phyloP scores from a whole-genome alignment of 768 basidiomycete genomes.

The Rhodotorula kratochvilovae region DNA sequence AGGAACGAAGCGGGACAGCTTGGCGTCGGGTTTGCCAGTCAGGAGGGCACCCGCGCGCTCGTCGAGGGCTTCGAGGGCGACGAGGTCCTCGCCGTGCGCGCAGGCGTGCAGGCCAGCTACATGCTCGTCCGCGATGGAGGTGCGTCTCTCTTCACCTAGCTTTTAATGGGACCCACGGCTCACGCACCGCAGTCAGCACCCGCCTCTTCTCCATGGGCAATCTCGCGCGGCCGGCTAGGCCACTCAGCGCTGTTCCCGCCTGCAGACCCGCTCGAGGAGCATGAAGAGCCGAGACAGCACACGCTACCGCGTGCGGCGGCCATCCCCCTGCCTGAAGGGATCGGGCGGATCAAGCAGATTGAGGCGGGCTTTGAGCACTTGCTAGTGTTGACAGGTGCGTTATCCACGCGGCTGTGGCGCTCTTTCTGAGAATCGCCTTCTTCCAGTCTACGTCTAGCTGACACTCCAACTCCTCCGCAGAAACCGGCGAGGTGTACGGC shows the following conservation, averaged over 20 bases:
- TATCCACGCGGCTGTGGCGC: not conserved
- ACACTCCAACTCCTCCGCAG: not conserved
- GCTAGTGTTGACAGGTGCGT: conserved; percentile 30
- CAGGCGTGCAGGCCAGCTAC: conserved; percentile 19
- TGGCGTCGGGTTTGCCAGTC: conserved; percentile 26
- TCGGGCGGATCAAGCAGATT: conserved; percentile 11
- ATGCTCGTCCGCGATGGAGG: conserved; percentile 14
- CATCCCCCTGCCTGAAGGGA: not conserved
- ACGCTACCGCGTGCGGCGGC: conserved; percentile 8
- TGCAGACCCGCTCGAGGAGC: not conserved
- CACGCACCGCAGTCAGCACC: conserved; percentile 9
- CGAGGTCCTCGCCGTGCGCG: not conserved
- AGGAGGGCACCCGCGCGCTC: conserved; percentile 31
- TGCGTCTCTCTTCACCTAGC: not conserved
- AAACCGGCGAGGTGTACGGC: conserved; percentile 24
- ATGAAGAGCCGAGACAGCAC: conserved; percentile 16
- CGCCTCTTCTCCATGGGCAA: conserved; percentile 23
- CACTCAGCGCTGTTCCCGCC: conserved; percentile 11
- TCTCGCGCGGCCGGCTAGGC: conserved; percentile 23
- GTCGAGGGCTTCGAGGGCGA: conserved; percentile 39
- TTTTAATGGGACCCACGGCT: not conserved
- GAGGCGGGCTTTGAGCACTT: conserved; percentile 33
- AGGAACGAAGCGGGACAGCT: conserved; percentile 33
- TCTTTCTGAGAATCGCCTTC: no score
- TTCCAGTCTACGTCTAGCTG: not conserved